phyloP scores from a whole-genome alignment of 257 asterid species.

The Solanum ossicruentum region DNA sequence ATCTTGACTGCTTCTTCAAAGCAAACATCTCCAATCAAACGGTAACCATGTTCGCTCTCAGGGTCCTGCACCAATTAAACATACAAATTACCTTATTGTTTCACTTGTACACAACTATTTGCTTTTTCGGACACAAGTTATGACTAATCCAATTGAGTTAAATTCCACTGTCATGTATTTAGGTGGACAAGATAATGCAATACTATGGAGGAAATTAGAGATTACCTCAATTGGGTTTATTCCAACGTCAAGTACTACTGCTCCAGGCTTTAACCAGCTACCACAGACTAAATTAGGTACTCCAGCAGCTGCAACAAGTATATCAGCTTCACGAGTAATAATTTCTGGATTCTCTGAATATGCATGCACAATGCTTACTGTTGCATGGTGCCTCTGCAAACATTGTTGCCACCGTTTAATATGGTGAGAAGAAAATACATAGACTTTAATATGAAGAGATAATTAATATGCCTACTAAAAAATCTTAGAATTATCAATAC shows the following conservation, averaged over 20 bases:
- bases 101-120: not conserved
- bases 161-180: not conserved
- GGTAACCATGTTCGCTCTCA: slow-evolving; percentile 48
- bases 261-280: slow-evolving; percentile 88
- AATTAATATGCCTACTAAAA: not conserved
- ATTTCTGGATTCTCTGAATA: slow-evolving; percentile 51
- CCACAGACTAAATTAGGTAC: slow-evolving; percentile 76
- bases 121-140: not conserved
- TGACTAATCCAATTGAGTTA: not conserved
- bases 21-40: slow-evolving; percentile 72
- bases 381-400: slow-evolving; percentile 84
- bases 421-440: not conserved
- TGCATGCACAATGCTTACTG: slow-evolving; percentile 61
- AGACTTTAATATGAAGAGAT: not conserved
- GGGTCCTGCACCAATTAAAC: slow-evolving; percentile 35
- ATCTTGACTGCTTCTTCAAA: slow-evolving; percentile 51
- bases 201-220: not conserved
- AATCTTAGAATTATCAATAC: not conserved
- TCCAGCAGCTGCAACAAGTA: slow-evolving; percentile 74
- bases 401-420: not conserved
- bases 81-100: not conserved
- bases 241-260: slow-evolving; percentile 74
- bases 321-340: slow-evolving; percentile 74
- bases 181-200: not conserved
- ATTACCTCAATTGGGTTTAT: slow-evolving; percentile 71